Percentiles rank a stretch among this genome's conserved stretches.
Evolutionary conservation across 768 basidiomycete species (phyloP).

Genomic region (Serendipita sp.): DNA sequence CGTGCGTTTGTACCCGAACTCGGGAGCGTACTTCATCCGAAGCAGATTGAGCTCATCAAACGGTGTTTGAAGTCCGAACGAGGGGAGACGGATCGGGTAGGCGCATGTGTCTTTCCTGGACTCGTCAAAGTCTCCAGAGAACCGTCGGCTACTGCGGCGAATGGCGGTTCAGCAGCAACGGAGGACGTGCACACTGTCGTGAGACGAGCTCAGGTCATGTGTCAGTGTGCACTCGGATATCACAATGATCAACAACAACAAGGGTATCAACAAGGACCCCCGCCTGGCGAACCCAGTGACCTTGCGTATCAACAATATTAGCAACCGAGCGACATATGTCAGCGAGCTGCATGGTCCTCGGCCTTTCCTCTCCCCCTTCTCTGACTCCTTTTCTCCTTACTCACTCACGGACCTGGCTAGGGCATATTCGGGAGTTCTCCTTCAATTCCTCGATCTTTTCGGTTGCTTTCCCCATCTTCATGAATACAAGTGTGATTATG

Average conservation of each 20-base stretch:
- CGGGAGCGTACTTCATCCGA: constrained; percentile 53
- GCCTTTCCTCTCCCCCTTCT: too few species aligned
- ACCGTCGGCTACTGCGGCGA: constrained; percentile 13
- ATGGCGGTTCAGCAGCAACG: constrained; percentile 23
- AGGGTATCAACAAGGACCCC: neutral
- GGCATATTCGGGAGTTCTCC: too few species aligned
- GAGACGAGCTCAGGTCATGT: constrained; percentile 71
- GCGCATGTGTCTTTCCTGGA: constrained; percentile 76
- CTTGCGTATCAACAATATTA: too few species aligned
- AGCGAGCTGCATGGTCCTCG: too few species aligned
- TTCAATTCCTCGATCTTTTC: too few species aligned
- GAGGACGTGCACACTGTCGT: constrained; percentile 55
- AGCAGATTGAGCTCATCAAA: constrained; percentile 73
- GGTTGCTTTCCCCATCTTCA: too few species aligned
- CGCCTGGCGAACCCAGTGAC: constrained; percentile 2
- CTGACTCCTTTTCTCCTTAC: too few species aligned
- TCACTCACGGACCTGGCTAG: too few species aligned
- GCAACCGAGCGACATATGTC: too few species aligned
- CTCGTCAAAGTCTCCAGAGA: constrained; percentile 61
- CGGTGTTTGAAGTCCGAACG: constrained; percentile 62
- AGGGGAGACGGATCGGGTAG: constrained; percentile 59
- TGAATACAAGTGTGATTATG: too few species aligned
- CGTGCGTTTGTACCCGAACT: constrained; percentile 77
- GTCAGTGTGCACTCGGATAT: constrained; percentile 55
- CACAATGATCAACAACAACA: neutral